Base-by-base conservation (phyloP, 768 basidiomycete species). In the Mycena venus region DNA sequence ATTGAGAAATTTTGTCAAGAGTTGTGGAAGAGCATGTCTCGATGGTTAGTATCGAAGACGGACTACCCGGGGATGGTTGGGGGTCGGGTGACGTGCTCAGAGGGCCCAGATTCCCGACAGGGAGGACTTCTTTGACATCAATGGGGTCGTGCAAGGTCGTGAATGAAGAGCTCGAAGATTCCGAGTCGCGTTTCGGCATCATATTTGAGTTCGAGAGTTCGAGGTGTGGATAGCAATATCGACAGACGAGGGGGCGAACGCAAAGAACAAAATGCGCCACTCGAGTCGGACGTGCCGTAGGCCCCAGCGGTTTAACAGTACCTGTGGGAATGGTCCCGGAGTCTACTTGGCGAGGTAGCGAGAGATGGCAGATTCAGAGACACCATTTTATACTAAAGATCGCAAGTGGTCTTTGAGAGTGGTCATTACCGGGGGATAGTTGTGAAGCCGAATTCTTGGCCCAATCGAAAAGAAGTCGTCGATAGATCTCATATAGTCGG, bases 1-100 rank as follows among this genome's bases (percentile, higher is more conserved):
- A 31, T 44, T 74, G 23, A 74, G 75, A 72, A 74, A 71, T 60
- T 25, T 77, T 78, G 60, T 83, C 82, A 38, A 84, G 71, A 27
- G 80, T 82, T 1, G 80, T 73, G 29, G 83, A 83, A 38, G 86
- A 82, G 19, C 79, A 68, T 47, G 84, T 82, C 14, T 77, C 70
- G 55, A 82, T 72, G 68, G 82, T 83, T 29, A 78, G 70, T 55
- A 73, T 75, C 31, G 81, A 81, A 29, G 83, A 83, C 55, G 76
- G 62, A 56, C 73, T 70, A 63, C 53, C 74, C 14, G 56, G 76
- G 56, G 42, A 47, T 14, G 49, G 49, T 29, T 53, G 56, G 23
- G 25, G 40, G 11, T 34, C 40, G 9, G 69, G 21, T 65, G 75
- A 76, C 29, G 75, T 42, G 63, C 36, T 59, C 19, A 14, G 62